A percentile compares a stretch with the other conserved stretches of the same genome.
phyloP scores from a whole-genome alignment of 352 stramenopile genomes.

The Phytophthora tubulina region DNA sequence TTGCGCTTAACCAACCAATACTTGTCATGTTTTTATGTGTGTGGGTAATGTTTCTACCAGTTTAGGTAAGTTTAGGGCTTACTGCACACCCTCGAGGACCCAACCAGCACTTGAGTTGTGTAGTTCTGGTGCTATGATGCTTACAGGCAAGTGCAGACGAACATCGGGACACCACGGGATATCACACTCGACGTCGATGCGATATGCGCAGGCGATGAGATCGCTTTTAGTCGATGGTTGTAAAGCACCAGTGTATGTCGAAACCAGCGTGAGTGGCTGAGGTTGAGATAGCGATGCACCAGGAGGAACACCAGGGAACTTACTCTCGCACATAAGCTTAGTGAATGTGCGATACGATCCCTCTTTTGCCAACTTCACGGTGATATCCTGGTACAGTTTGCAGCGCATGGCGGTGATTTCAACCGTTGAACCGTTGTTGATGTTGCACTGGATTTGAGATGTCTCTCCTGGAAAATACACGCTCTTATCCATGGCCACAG shows the following conservation, averaged over 20 bases:
- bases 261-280: conserved; percentile 55
- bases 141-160: conserved; percentile 63
- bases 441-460: conserved; percentile 66
- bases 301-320: conserved; percentile 60
- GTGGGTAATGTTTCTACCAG: too few species aligned
- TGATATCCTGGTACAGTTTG: conserved; percentile 64
- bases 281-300: conserved; percentile 52
- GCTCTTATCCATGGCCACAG: conserved; percentile 81
- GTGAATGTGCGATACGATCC: conserved; percentile 50
- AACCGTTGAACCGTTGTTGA: conserved; percentile 65
- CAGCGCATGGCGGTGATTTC: conserved; percentile 72
- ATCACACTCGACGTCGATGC: conserved; percentile 72
- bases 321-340: conserved; percentile 46
- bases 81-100: conserved; percentile 24
- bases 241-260: conserved; percentile 41
- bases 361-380: conserved; percentile 33
- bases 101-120: conserved; percentile 33
- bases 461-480: conserved; percentile 71
- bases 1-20: background rate
- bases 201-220: conserved; percentile 67
- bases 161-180: conserved; percentile 76
- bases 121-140: conserved; percentile 56
- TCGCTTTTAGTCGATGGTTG: conserved; percentile 59
- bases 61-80: background rate
- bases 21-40: too few species aligned